Base-by-base conservation (phyloP, 1,139 yeast species). In the Candida neerlandica region DNA sequence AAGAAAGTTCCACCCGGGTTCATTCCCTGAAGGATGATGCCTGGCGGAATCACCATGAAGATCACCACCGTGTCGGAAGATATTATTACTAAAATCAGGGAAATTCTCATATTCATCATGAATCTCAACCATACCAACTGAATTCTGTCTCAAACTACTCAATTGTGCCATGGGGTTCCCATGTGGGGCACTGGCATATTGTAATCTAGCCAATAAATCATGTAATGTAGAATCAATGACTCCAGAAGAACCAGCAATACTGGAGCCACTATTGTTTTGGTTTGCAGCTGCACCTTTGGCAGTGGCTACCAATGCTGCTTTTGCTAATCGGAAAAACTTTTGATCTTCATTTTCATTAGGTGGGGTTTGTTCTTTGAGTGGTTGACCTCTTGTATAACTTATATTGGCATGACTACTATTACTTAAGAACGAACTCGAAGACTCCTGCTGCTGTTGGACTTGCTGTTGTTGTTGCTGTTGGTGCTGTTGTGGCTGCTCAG, bases 141-240 rank as follows among this genome's bases (percentile, higher is more conserved):
- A 72, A 55, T 75, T 75, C 41, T 75, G 70, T 19, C 61, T 63
- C n/a, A 75, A 68, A 23, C 63, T 62, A 11, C 67, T 66, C 7
- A 73, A 67, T 37, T 64, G 64, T 38, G 65, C 66, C 23, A 75
- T 75, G 5, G 80, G 81, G 54, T 75, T 76, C 5, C 77, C 77
- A 61, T 81, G 85, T 2, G 86, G 85, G 23, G 83, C 73, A 49
- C 75, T 67, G 11, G 80, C 80, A 56, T 81, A 81, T 55, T 80
- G 84, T 45, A 81, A 65, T 51, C 86, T 60, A 51, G 71, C 69
- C 38, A 81, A 63, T 27, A 81, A 67, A 55, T 79, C 84, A 54
- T 72, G 71, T 21, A 81, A 77, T 0, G 85, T 80, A 4, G 86
- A 85, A 58, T 81, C 86, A 15, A 81, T 75, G 29, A 63, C 51